Conservation (phyloP, 169 alveolate species). For the Hammondia hammondi region DNA sequence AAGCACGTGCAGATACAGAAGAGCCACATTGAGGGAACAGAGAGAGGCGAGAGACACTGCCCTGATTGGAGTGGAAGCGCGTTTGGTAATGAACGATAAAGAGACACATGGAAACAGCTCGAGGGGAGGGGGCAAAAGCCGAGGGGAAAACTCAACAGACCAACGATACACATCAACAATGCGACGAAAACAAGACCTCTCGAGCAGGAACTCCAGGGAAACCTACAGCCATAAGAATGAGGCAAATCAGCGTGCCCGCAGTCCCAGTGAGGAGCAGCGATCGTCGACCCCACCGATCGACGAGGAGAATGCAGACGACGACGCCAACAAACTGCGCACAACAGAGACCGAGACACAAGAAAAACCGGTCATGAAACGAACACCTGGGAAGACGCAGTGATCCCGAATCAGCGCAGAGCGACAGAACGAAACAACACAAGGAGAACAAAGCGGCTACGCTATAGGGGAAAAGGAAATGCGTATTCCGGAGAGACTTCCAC, state of each 20-base stretch:
- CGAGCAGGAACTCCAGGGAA: not conserved
- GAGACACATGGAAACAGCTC: not conserved
- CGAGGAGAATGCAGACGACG: constrained; percentile 1
- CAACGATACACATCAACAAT: not conserved
- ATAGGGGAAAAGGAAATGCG: too few species aligned
- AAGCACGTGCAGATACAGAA: too few species aligned
- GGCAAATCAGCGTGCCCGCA: constrained; percentile 41
- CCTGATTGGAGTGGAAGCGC: too few species aligned
- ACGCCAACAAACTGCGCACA: constrained; percentile 54
- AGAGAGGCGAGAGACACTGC: too few species aligned
- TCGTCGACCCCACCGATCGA: constrained; percentile 50
- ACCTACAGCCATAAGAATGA: constrained; percentile 35
- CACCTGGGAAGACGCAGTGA: too few species aligned
- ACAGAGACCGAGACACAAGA: not conserved
- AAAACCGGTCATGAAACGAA: too few species aligned
- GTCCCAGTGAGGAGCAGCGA: constrained; percentile 41
- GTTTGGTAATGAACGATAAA: too few species aligned
- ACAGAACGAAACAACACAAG: too few species aligned
- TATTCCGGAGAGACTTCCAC: too few species aligned
- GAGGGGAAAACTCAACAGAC: not conserved
- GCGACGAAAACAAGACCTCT: not conserved
- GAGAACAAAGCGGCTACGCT: too few species aligned
- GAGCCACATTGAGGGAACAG: too few species aligned
- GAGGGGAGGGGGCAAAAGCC: not conserved
- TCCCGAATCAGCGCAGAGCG: too few species aligned